Evolutionary conservation across 495 filamentous ascomycete genomes (phyloP), one percentile per base, ranked within the genome.

Genomic region (Tuber magnatum): DNA sequence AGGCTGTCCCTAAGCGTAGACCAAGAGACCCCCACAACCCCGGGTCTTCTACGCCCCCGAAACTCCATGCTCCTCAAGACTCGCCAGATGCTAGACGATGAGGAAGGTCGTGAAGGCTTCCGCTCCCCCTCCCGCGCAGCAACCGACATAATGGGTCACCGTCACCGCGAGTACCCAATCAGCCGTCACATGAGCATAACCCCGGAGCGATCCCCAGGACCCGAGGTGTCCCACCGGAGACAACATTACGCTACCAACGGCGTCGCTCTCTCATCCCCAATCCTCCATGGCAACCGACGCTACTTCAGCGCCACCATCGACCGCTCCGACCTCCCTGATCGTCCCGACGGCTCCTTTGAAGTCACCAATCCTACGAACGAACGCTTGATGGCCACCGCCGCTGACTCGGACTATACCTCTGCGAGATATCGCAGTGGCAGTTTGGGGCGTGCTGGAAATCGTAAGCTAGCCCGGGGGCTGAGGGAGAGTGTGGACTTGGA

Each of bases 81-180:
- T 32, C 86, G 84, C 8, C 82, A 80, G 14, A 85, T 84, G 41
- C 78, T 86, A 40, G 85, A 85, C 10, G 84, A 86, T 18, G 83
- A 86, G 9, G 86, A 87, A 35, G 86, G 85, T 20, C 84, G 86
- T 24, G 77, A 80, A 7, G 83, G 86, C 56, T 87, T 86, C 80
- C 86, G 88, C 8, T 84, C 86, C 20, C 88, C 88, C 0, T 89
- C 88, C 4, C 81, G 89, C 20, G 89, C 89, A 0, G 81, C 83
- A n/a, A 90, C 89, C 18, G 89, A 90, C 71, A 83, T 89, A n/a
- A 85, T 79, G 85, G 28, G 83, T 81, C 61, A 74, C 35, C 75
- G 79, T 5, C 72, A 70, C 20, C 51, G 78, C 9, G 73, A 80
- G 20, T 78, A 74, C 71, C 43, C 65, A 20, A 22, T 51, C 8